phyloP scores from a whole-genome alignment of 805 yeast species.

The Saturnispora zaruensis region DNA sequence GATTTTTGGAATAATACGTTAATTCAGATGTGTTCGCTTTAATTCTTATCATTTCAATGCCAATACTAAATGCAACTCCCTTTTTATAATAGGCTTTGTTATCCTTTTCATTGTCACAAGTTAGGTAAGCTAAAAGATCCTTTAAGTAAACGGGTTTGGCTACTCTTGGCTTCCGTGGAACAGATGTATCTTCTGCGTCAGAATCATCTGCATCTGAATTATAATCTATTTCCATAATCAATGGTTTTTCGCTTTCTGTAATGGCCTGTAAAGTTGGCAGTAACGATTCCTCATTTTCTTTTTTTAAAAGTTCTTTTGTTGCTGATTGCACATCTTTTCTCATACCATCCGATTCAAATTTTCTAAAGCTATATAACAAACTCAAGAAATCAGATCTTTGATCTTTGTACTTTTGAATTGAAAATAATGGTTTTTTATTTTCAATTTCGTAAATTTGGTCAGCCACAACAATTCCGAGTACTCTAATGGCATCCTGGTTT shows the following conservation, averaged over 20 bases:
- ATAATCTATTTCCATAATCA: conserved; percentile 12
- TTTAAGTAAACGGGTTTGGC: conserved; percentile 59
- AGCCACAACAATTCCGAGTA: conserved; percentile 51
- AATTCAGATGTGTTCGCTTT: conserved; percentile 62
- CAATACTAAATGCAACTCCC: conserved; percentile 39
- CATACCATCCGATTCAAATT: neutral
- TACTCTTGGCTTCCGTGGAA: conserved; percentile 30
- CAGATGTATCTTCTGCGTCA: conserved; percentile 40
- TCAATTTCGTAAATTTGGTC: conserved; percentile 35
- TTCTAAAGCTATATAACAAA: neutral
- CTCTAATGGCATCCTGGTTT: conserved; percentile 35
- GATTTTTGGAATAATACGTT: conserved; percentile 43
- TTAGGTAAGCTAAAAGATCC: conserved; percentile 55
- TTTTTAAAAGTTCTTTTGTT: conserved; percentile 1
- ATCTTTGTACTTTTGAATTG: conserved; percentile 18
- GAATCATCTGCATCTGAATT: conserved; percentile 35
- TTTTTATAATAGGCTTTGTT: conserved; percentile 42
- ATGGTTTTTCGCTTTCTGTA: conserved; percentile 4
- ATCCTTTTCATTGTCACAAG: conserved; percentile 35
- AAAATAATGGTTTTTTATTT: conserved; percentile 27
- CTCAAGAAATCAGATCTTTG: conserved; percentile 14
- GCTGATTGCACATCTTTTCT: conserved; percentile 8
- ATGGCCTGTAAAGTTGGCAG: conserved; percentile 1
- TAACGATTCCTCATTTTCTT: neutral
- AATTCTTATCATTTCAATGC: conserved; percentile 54